Evolutionary conservation across 495 filamentous ascomycete genomes (phyloP), one percentile per base, ranked within the genome.

Genomic region (Hypoxylon intermedium): DNA sequence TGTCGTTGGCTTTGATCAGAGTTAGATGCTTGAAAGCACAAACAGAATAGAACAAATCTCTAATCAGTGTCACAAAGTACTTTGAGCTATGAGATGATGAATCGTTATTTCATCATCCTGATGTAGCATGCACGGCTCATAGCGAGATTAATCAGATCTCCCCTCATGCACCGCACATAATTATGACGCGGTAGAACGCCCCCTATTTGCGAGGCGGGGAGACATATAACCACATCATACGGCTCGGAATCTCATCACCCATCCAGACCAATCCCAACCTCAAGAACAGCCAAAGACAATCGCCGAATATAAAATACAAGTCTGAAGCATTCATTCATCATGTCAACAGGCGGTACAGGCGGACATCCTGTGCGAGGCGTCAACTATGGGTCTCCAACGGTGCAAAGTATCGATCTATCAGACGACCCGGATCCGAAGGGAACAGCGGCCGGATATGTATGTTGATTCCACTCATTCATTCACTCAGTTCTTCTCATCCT

Each of bases 271-370:
- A 37, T 15, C 12, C 34, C 15, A 15, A 11, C 5, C 5, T 12
- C 24, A 26, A 26, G 7, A 26, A 26, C 4, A 4, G 7, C 24
- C 7, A 26, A 26, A 26, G 24, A 6, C 31, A 4, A 34, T 15
- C 15, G n/a, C 15, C n/a, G n/a, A 37, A 20, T 12, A 36, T 6
- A 23, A 3, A 43, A 46, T 11, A 9, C 26, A 36, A 23, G 6
- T 18, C 19, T 33, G 18, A 23, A 46, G 20, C 9, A 46, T 31
- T 37, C n/a, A 20, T 34, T 21, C 50, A 52, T 9, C 13, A 66
- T 66, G 62, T 66, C 62, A 9, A 61, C 52, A 6, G 62, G 62
- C 0, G 62, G 57, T n/a, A 60, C 62, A 38, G 62, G 62, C 24
- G 62, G 56, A 24, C 5, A 57, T 21, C 50, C 47, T 2, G 23